Percentiles rank a stretch among this genome's conserved stretches.
phyloP scores from a whole-genome alignment of 805 yeast genomes.

The Wickerhamiella sergipiensis region DNA sequence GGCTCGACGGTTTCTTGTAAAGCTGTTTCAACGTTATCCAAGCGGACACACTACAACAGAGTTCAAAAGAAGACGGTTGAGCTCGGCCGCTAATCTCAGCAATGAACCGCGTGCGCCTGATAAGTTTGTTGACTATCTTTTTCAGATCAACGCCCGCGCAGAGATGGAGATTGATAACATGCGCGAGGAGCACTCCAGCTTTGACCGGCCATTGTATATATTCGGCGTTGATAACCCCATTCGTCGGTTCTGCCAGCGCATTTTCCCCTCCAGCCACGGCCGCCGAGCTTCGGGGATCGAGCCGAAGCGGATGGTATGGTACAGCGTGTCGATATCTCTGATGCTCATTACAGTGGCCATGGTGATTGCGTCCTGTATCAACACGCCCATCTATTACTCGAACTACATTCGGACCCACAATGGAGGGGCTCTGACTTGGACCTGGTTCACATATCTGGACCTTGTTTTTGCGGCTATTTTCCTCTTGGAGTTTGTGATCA shows the following conservation, averaged over 20 bases:
- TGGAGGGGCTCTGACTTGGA: constrained; percentile 25
- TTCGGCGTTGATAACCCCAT: constrained; percentile 52
- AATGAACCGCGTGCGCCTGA: neutral
- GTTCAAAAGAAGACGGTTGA: neutral
- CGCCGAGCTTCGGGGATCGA: constrained; percentile 55
- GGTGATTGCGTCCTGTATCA: constrained; percentile 62
- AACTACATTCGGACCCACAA: constrained; percentile 4
- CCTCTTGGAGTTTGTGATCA: constrained; percentile 56
- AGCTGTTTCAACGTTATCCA: constrained; percentile 13
- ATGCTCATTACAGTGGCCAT: constrained; percentile 50
- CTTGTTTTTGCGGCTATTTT: constrained; percentile 47
- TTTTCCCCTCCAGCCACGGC: constrained; percentile 59
- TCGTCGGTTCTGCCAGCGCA: constrained; percentile 57
- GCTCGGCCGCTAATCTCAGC: no score
- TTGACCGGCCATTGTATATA: constrained; percentile 52
- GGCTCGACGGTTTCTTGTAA: neutral
- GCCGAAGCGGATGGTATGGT: constrained; percentile 39
- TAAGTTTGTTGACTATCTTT: constrained; percentile 12
- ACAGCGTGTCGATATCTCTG: constrained; percentile 41
- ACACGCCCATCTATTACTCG: constrained; percentile 58
- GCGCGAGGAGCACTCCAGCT: constrained; percentile 45
- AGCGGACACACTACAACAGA: neutral
- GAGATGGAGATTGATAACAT: constrained; percentile 31
- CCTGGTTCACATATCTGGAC: constrained; percentile 54
- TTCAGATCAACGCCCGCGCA: constrained; percentile 27